Percentiles rank a stretch among this genome's conserved stretches.
These are phyloP conservation scores for Suillus bovinus DNA, from an alignment of 768 basidiomycete species.

Conservation along the genomic window DNA sequence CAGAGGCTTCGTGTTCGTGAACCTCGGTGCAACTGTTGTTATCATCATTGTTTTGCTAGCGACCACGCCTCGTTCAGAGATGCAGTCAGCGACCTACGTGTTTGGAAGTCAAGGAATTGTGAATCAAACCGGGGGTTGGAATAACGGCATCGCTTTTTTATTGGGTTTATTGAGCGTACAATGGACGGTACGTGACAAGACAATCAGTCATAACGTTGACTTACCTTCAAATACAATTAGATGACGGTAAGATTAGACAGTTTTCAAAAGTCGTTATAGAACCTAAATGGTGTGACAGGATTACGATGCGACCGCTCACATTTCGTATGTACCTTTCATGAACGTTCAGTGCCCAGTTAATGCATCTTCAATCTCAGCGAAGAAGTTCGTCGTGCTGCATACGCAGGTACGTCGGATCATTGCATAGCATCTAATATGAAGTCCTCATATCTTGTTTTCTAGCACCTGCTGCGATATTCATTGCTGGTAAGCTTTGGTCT, in stretches of 20 bases:
- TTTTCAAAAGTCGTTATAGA: neutral
- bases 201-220: neutral
- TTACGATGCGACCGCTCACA: conserved; percentile 81
- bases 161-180: conserved; percentile 86
- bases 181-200: conserved; percentile 64
- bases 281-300: conserved; percentile 42
- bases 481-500: conserved; percentile 39
- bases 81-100: conserved; percentile 80
- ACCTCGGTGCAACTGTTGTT: conserved; percentile 78
- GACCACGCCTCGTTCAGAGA: conserved; percentile 67
- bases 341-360: neutral
- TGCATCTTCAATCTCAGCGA: conserved; percentile 44
- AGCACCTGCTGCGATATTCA: conserved; percentile 63
- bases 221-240: conserved; percentile 27
- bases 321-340: conserved; percentile 53
- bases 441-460: neutral
- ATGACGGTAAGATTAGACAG: conserved; percentile 49
- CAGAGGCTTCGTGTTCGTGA: conserved; percentile 80
- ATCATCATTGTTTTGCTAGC: conserved; percentile 86
- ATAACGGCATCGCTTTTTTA: conserved; percentile 77
- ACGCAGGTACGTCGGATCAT: conserved; percentile 54
- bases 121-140: conserved; percentile 82
- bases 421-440: conserved; percentile 15
- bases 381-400: conserved; percentile 78
- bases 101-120: conserved; percentile 74